Evolutionary conservation across 106 monocot species (phyloP), one percentile per base, ranked within the genome.

Genomic region (Vanilla planifolia): DNA sequence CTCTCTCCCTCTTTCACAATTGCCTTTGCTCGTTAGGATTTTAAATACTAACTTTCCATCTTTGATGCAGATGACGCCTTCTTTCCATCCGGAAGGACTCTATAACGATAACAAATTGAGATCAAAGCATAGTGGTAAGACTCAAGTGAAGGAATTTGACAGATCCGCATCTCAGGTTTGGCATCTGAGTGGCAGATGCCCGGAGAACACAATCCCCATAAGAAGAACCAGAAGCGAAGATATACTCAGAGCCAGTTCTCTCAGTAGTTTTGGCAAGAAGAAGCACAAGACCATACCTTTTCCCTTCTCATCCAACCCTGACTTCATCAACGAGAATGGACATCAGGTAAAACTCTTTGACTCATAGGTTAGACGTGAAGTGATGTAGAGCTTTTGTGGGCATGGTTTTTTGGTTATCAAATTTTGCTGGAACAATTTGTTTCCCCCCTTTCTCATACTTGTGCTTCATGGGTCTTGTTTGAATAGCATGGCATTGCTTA

Each of bases 401-500:
- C 22, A 48, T 13, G 23, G 24, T 48, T 48, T 10, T 48, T 48
- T 48, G n/a, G n/a, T n/a, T 40, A 60, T 21, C 51, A 30, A 20
- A 36, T n/a, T 40, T 40, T 40, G 14, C 40, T 9, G 14, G 7
- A 14, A 45, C 14, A n/a, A n/a, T 45, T 51, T 43, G 6, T 33
- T 41, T 40, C 14, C 32, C 10, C 29, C 28, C 60, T 44, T 33
- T 56, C 43, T 72, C 47, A 43, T 66, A 26, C 39, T 40, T 35
- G 67, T 55, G 26, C n/a, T 67, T 58, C 62, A 21, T 77, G 48
- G 57, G 23, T 69, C 35, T 28, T 59, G 68, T 32, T 76, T 27
- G 74, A 67, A 41, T 36, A 93, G 93, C 93, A 94, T 80, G 93
- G 89, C 29, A 94, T 89, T 73, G 80, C 80, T 29, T 95, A 95